These are phyloP conservation scores for Escallonia rubra DNA, from an alignment of 129 eudicot species.

Conservation along the genomic window DNA sequence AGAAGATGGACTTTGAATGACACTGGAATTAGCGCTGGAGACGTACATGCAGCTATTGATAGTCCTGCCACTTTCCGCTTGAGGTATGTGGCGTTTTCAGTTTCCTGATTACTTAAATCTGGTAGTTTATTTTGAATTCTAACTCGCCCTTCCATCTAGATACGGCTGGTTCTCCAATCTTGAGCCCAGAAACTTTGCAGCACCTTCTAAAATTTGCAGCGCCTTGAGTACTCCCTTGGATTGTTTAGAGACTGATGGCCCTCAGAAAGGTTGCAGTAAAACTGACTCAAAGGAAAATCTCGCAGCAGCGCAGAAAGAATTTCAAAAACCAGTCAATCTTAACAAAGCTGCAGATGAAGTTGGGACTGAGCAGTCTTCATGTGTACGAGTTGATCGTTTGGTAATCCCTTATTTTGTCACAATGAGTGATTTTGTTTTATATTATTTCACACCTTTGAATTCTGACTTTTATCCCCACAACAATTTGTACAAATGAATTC, in stretches of 20 bases:
- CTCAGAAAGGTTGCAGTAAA: slow-evolving; percentile 8
- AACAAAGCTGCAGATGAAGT: slow-evolving; percentile 21
- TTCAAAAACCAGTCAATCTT: slow-evolving; percentile 11
- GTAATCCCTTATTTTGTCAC: slow-evolving; percentile 14
- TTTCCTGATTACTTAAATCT: not conserved
- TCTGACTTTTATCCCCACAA: too few species aligned
- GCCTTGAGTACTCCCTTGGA: slow-evolving; percentile 7
- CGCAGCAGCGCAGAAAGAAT: slow-evolving; percentile 24
- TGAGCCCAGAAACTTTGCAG: slow-evolving; percentile 14
- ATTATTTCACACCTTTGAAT: too few species aligned
- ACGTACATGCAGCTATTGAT: slow-evolving; percentile 57
- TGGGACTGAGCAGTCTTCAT: slow-evolving; percentile 20
- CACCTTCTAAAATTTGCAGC: slow-evolving; percentile 19
- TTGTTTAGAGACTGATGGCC: slow-evolving; percentile 26
- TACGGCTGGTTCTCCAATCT: slow-evolving; percentile 72
- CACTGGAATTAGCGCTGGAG: slow-evolving; percentile 46
- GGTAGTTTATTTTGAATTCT: slow-evolving; percentile 5
- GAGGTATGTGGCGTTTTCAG: slow-evolving; percentile 41
- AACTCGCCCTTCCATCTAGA: slow-evolving; percentile 36
- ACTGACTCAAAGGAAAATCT: not conserved
- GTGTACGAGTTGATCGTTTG: slow-evolving; percentile 28
- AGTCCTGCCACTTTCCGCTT: slow-evolving; percentile 69
- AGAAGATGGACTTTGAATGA: slow-evolving; percentile 69
- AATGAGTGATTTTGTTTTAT: too few species aligned
- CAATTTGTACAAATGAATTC: too few species aligned